phyloP scores from a whole-genome alignment of 176 grass and related monocot species.

The Chrysopogon serrulatus region DNA sequence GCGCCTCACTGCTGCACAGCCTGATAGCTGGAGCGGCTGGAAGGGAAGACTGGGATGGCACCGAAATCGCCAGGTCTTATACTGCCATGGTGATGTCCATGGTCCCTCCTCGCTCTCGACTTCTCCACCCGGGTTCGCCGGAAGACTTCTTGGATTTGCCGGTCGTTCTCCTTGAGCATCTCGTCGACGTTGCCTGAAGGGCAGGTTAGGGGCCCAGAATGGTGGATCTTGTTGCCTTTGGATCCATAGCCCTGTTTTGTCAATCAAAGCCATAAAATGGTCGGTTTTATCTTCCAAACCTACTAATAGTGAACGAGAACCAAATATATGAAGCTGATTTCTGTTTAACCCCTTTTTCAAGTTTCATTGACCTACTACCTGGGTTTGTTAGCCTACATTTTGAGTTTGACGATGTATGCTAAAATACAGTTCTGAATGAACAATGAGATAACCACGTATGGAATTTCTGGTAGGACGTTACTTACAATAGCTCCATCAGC shows the following conservation, averaged over 20 bases:
- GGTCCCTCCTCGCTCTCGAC: conserved; percentile 56
- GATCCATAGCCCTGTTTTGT: conserved; percentile 55
- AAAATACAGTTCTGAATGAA: neutral
- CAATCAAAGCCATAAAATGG: neutral
- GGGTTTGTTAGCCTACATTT: neutral
- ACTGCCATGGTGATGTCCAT: conserved; percentile 37
- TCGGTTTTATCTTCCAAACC: neutral
- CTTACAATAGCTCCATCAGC: conserved; percentile 64
- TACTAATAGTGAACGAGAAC: neutral
- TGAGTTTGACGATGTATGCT: neutral
- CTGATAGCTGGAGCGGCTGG: conserved; percentile 58
- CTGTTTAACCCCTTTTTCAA: neutral
- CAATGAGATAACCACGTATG: too few relatives aligned
- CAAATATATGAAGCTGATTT: neutral
- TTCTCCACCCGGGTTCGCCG: conserved; percentile 70
- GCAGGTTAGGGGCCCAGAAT: conserved; percentile 75
- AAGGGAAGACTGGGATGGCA: conserved; percentile 76
- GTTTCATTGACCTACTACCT: neutral
- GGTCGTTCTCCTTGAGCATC: conserved; percentile 98
- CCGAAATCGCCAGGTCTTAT: conserved; percentile 53
- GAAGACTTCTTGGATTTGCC: conserved; percentile 85
- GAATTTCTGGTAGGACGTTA: conserved; percentile 11
- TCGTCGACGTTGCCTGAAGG: conserved; percentile 76
- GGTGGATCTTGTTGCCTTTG: conserved; percentile 89
- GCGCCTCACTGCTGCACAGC: conserved; percentile 18